These are phyloP conservation scores for Fusarium nisikadoi DNA, from an alignment of 2,329 filamentous ascomycete genomes.

Conservation along the genomic window DNA sequence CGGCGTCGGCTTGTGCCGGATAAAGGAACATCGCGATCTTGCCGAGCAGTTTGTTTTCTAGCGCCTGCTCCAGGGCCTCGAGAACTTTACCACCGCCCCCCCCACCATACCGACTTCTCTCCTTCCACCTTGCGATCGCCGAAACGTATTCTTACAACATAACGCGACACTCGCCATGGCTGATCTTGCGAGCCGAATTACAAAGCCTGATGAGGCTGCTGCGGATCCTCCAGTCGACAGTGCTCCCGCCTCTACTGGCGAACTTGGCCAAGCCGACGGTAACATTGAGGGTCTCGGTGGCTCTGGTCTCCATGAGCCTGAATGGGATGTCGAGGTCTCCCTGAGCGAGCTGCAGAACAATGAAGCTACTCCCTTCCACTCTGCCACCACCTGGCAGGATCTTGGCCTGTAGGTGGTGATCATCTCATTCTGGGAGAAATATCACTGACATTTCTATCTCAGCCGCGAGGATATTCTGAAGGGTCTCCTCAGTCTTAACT, in stretches of 20 bases:
- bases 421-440: not conserved
- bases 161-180: constrained; percentile 51
- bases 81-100: constrained; percentile 22
- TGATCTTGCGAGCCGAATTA: constrained; percentile 64
- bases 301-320: constrained; percentile 73
- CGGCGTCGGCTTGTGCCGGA: not conserved
- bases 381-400: constrained; percentile 84
- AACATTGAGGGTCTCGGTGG: constrained; percentile 54
- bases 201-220: constrained; percentile 53
- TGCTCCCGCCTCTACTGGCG: constrained; percentile 31
- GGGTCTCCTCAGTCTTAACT: constrained; percentile 83
- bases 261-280: constrained; percentile 52
- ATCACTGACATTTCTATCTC: constrained; percentile 7
- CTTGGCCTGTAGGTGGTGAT: constrained; percentile 74
- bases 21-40: constrained; percentile 1
- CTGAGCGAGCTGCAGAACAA: constrained; percentile 89
- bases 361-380: constrained; percentile 87
- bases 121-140: constrained; percentile 13
- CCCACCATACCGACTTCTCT: constrained; percentile 26
- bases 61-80: constrained; percentile 19
- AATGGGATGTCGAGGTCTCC: constrained; percentile 92
- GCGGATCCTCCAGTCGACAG: constrained; percentile 32
- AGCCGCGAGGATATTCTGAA: constrained; percentile 71
- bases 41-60: not conserved
- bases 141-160: constrained; percentile 2